phyloP scores from a whole-genome alignment of 225 moss, liverwort and hornwort genomes.

The Pleurozium schreberi region DNA sequence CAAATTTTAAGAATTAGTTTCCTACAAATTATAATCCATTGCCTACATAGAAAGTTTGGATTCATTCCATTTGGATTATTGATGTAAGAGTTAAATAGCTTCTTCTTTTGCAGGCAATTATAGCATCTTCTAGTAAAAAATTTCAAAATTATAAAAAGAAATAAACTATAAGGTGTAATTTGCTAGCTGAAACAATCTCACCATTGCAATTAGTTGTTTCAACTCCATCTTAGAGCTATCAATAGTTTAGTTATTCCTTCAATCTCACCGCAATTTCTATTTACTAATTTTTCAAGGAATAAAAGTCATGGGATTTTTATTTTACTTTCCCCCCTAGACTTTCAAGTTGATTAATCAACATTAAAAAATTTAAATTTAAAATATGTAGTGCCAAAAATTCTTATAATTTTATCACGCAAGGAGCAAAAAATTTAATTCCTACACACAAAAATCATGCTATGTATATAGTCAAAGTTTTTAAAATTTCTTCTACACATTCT shows the following conservation, averaged over 20 bases:
- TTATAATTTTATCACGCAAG: neutral
- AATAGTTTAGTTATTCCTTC: neutral
- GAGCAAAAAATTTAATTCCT: no score
- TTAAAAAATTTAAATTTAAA: neutral
- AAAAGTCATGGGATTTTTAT: neutral
- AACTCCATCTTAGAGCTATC: neutral
- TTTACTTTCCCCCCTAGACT: rapidly evolving
- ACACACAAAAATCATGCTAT: neutral
- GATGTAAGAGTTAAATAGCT: neutral
- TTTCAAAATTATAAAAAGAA: neutral
- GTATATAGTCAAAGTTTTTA: neutral
- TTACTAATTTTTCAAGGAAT: neutral
- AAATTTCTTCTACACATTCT: neutral
- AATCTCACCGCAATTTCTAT: neutral
- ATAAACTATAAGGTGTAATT: neutral
- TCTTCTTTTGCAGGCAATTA: neutral
- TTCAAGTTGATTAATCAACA: no score
- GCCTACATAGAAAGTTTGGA: neutral
- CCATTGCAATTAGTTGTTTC: neutral
- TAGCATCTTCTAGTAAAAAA: neutral
- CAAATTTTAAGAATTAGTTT: no score
- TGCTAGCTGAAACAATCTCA: neutral
- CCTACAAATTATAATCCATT: neutral
- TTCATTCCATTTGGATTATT: neutral
- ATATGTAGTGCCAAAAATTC: no score